Conservation (phyloP, 768 basidiomycete species). For the Mycena amicta region DNA sequence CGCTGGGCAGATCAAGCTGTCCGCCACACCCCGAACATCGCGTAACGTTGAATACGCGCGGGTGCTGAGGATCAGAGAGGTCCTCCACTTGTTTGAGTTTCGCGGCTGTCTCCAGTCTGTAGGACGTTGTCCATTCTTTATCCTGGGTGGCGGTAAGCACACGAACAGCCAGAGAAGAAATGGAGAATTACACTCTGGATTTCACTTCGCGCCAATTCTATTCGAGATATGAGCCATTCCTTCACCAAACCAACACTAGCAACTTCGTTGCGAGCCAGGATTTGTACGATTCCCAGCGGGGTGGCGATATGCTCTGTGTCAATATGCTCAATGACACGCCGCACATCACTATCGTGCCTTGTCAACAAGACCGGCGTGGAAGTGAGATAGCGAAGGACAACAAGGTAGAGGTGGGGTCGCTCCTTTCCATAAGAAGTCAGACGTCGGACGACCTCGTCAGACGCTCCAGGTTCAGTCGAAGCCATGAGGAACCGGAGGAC, state of each 20-base stretch:
- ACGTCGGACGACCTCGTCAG: slow-evolving; percentile 67
- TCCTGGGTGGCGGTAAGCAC: too few relatives aligned
- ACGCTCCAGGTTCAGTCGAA: slow-evolving; percentile 40
- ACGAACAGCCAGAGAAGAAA: too few relatives aligned
- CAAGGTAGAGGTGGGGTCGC: slow-evolving; percentile 78
- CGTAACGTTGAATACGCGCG: slow-evolving; percentile 92
- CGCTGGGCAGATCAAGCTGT: slow-evolving; percentile 87
- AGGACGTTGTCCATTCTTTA: slow-evolving; percentile 82
- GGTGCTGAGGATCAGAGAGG: slow-evolving; percentile 74
- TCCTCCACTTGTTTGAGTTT: slow-evolving; percentile 84
- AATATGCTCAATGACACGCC: slow-evolving; percentile 71
- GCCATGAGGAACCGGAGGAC: slow-evolving; percentile 94
- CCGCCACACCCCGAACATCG: slow-evolving; percentile 88
- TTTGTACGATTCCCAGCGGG: slow-evolving; percentile 86
- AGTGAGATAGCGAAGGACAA: slow-evolving; percentile 89
- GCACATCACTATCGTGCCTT: slow-evolving; percentile 72
- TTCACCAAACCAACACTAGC: slow-evolving; percentile 92
- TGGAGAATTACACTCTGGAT: slow-evolving; percentile 76
- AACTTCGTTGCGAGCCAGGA: slow-evolving; percentile 85
- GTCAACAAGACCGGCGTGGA: slow-evolving; percentile 73
- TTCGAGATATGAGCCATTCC: slow-evolving; percentile 83
- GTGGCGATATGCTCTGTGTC: slow-evolving; percentile 84
- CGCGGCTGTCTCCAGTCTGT: slow-evolving; percentile 78
- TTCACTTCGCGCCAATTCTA: slow-evolving; percentile 71
- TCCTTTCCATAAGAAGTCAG: slow-evolving; percentile 72